A percentile compares a stretch with the other conserved stretches of the same genome.
Conservation (phyloP, 2,329 filamentous ascomycete species). For the Alternaria gaisen region DNA sequence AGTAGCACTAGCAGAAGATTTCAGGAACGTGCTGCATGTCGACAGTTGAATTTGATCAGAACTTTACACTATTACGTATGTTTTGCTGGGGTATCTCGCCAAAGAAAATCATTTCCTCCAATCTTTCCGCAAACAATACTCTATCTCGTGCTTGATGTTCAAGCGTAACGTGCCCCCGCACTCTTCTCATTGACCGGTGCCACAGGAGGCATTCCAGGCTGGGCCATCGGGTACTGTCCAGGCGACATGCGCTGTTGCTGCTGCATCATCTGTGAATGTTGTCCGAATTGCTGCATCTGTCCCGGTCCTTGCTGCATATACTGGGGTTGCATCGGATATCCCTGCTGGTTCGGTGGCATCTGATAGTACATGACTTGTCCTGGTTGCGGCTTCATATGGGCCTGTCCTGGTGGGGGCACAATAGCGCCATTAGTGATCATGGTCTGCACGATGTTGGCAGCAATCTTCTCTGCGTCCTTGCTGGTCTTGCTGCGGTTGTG, state of each 20-base stretch:
- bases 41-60: background rate
- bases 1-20: background rate
- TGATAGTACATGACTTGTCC: slow-evolving; percentile 25
- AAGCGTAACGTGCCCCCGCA: slow-evolving; percentile 27
- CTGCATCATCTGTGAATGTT: slow-evolving; percentile 9
- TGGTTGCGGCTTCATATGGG: slow-evolving; percentile 20
- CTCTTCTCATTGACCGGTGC: slow-evolving; percentile 30
- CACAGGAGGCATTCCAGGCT: background rate
- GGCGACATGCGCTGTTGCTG: slow-evolving; percentile 13
- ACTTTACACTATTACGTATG: slow-evolving; percentile 2
- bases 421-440: slow-evolving; percentile 45
- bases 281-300: slow-evolving; percentile 9
- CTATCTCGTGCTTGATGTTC: background rate
- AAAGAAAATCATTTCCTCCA: background rate
- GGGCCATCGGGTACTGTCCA: slow-evolving; percentile 6
- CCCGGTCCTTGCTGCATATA: slow-evolving; percentile 19
- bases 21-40: background rate
- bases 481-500: slow-evolving; percentile 32
- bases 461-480: slow-evolving; percentile 46
- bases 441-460: slow-evolving; percentile 45
- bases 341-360: slow-evolving; percentile 21
- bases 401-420: slow-evolving; percentile 33
- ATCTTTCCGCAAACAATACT: background rate
- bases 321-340: slow-evolving; percentile 18
- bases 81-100: slow-evolving; percentile 14